phyloP scores from a whole-genome alignment of 2,329 filamentous ascomycete species.

The Hypoxylon sp. region DNA sequence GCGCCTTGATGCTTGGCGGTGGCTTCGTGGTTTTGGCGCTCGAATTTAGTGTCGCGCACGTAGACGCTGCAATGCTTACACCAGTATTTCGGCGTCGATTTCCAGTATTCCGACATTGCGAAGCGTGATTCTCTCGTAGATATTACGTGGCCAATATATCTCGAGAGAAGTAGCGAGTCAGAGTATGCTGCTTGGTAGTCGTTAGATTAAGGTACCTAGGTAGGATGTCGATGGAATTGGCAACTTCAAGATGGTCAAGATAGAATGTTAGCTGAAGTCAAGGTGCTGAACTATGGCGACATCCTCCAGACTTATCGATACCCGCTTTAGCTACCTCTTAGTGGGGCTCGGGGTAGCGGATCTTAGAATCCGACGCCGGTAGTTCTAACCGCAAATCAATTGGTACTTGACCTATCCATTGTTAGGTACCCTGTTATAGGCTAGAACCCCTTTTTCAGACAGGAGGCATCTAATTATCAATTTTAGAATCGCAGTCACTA shows the following conservation, averaged over 20 bases:
- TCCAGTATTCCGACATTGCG: slow-evolving; percentile 97
- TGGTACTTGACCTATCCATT: too few species aligned
- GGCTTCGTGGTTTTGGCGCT: slow-evolving; percentile 89
- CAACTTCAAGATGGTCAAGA: neutral
- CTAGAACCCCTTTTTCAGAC: neutral
- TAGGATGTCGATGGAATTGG: neutral
- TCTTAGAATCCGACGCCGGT: neutral
- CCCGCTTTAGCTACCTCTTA: neutral
- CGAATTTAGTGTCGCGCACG: slow-evolving; percentile 92
- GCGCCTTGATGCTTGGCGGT: slow-evolving; percentile 87
- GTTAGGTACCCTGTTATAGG: neutral
- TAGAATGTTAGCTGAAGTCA: neutral
- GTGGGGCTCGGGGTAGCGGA: neutral
- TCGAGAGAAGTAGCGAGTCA: neutral
- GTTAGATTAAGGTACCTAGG: neutral
- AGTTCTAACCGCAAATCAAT: neutral
- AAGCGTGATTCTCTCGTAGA: neutral
- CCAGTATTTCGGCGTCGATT: slow-evolving; percentile 97
- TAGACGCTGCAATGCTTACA: slow-evolving; percentile 96
- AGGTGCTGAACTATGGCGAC: neutral
- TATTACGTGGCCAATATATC: neutral
- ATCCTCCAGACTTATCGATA: neutral
- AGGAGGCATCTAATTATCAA: neutral
- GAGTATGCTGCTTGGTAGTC: neutral
- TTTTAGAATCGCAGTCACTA: neutral